phyloP scores from a whole-genome alignment of 2,329 filamentous ascomycete genomes.

The Cryphonectria nitschkei region DNA sequence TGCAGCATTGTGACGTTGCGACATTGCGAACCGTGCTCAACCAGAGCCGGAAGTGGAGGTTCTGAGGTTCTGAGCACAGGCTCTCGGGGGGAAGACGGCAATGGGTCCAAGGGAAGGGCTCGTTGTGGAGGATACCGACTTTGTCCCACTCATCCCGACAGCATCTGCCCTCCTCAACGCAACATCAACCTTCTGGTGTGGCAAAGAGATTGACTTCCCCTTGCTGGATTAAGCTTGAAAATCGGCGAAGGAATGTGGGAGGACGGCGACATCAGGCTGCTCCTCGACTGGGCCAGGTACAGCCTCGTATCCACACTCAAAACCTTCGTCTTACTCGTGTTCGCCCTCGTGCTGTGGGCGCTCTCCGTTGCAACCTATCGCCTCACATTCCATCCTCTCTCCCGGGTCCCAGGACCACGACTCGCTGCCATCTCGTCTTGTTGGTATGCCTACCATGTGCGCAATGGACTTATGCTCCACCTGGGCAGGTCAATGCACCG shows the following conservation, averaged over 20 bases:
- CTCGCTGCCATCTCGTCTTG: constrained; percentile 50
- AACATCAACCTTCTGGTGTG: background rate
- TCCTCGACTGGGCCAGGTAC: background rate
- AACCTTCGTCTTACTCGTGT: background rate
- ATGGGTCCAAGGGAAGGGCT: background rate
- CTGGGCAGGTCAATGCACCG: constrained; percentile 50
- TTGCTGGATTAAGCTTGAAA: background rate
- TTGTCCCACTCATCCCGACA: background rate
- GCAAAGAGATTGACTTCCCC: background rate
- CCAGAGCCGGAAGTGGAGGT: background rate
- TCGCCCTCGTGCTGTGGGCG: background rate
- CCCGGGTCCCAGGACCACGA: constrained; percentile 50
- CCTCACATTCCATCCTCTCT: constrained; percentile 48
- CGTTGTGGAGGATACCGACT: background rate
- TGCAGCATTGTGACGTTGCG: background rate
- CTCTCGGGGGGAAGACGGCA: background rate
- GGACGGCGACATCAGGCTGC: background rate
- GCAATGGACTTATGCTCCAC: constrained; percentile 46
- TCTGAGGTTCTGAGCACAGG: background rate
- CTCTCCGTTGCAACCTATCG: constrained; percentile 39
- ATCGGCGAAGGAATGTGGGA: background rate
- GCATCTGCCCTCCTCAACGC: background rate
- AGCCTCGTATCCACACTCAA: background rate
- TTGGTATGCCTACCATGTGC: constrained; percentile 53
- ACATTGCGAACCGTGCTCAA: background rate